phyloP scores from a whole-genome alignment of 2,329 filamentous ascomycete genomes.

The Celoporthe dispersa region DNA sequence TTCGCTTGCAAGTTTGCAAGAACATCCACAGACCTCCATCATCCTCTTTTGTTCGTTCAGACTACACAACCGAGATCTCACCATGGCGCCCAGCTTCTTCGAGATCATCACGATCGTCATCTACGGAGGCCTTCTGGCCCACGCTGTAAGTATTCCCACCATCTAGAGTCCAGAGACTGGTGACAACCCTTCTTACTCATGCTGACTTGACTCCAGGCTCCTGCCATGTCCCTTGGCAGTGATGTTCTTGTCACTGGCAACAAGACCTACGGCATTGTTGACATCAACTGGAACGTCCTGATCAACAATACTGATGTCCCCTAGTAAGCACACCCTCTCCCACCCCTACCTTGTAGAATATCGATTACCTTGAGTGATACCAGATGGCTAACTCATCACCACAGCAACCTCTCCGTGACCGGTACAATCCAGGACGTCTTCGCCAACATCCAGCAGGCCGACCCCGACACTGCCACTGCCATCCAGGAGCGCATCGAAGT shows the following conservation, averaged over 20 bases:
- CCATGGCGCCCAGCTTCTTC: not conserved
- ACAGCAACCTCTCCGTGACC: constrained; percentile 2
- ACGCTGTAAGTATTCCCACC: not conserved
- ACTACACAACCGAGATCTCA: not conserved
- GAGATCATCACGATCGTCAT: not conserved
- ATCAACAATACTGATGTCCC: not conserved
- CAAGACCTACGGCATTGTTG: constrained; percentile 9
- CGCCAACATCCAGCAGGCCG: not conserved
- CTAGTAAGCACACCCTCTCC: not conserved
- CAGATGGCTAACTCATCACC: not conserved
- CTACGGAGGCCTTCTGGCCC: not conserved
- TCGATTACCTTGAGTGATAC: not conserved
- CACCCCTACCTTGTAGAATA: not conserved
- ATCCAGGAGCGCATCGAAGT: constrained; percentile 21
- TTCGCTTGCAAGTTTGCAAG: not conserved
- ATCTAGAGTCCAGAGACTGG: not conserved
- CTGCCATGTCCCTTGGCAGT: not conserved
- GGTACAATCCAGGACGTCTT: constrained; percentile 7
- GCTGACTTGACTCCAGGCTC: not conserved
- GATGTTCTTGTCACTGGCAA: not conserved
- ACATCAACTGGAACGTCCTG: constrained; percentile 1
- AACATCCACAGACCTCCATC: not conserved
- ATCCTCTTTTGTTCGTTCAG: not conserved
- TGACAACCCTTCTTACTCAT: not conserved
- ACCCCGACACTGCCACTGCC: not conserved